Base-by-base conservation (phyloP, 2,329 filamentous ascomycete genomes). In the Colletotrichum sp. region DNA sequence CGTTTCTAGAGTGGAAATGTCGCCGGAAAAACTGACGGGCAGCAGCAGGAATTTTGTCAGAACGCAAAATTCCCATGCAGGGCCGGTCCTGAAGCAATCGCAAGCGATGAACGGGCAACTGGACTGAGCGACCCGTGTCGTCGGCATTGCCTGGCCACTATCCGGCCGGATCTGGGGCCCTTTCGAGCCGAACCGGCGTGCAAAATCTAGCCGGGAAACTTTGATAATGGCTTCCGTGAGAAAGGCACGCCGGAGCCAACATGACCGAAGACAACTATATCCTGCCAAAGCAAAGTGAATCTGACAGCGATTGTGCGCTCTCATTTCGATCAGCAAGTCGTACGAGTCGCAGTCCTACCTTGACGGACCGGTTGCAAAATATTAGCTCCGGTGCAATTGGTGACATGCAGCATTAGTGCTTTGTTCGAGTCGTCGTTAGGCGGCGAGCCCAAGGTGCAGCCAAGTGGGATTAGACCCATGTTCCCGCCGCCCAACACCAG, bases 321-420 rank as follows among this genome's bases (percentile, higher is more conserved):
- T 64, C 70, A 52, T 66, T 62, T 56, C 66, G 71, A 76, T 64
- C 74, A 71, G 52, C 66, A 61, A 38, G 71, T 75, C 60, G 55
- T 66, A 75, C 60, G 74, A 76, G 70, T 76, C 71, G 70, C 70
- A 21, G 56, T 73, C 64, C 36, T 69, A 36, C 69, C 69, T 48
- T 30, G 15, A 48, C 28, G 73, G 48, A 61, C 34, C 36, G 66
- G 66, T 70, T 66, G 36, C 70, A 75, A 60, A 75, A 70, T 10
- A 75, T 71, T 76, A 66, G 71, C 66, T 64, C 74, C 36, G 43
- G 43, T 71, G 52, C 32, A 70, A 67, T 52, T 71, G 66, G 74
- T 76, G 74, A 76, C 71, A 76, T 76, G 74, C 74, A 76, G 71
- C 60, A 24, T 76, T 76, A 65, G 73, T 73, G 65, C 64, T 73